Base-by-base conservation (phyloP, 805 yeast species). In the Myxozyma neotropica region DNA sequence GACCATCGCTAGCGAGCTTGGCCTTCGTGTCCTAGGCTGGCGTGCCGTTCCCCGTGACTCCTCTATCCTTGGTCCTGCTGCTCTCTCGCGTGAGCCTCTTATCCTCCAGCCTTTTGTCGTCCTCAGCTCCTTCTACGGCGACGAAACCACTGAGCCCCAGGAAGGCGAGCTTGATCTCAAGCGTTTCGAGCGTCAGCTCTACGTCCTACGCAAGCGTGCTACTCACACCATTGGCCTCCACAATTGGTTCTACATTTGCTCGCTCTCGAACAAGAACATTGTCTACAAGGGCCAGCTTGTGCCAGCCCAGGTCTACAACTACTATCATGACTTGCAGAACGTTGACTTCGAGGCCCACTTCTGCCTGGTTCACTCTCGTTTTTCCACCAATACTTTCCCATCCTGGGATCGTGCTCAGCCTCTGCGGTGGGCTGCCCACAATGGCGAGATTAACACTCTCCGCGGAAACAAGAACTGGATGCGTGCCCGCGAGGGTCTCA, bases 391-490 rank as follows among this genome's bases (percentile, higher is more conserved):
- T 76, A 93, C 99, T 50, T 93, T 93, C 84, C 99, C 99, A 49
- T 90, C 97, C n/a, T 93, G 99, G 99, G 99, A 94, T 77, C 85
- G 99, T 76, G 98, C 99, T 24, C 99, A 93, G 77, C 99, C 99
- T 50, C 81, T 93, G 71, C 82, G 98, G 75, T 87, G 95, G 87
- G 89, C 96, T 33, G 99, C 99, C 40, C 99, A 93, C 78, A 93
- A 93, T 74, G 99, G 99, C 81, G 99, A 93, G 77, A 94, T 93
- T 75, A 93, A 93, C 77, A 93, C 99, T 42, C 78, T 93, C 72
- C 84, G 98, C 75, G 99, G 99, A 68, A 93, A 93, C 83, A 94
- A 93, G 77, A 93, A 93, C 77, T 94, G 98, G 98, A 92, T 94
- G 97, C 84, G 96, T 68, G 94, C 98, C 44, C 88, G 96, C 75